Evolutionary conservation across 495 filamentous ascomycete genomes (phyloP).

Genomic region (Aspergillus haitiensis): DNA sequence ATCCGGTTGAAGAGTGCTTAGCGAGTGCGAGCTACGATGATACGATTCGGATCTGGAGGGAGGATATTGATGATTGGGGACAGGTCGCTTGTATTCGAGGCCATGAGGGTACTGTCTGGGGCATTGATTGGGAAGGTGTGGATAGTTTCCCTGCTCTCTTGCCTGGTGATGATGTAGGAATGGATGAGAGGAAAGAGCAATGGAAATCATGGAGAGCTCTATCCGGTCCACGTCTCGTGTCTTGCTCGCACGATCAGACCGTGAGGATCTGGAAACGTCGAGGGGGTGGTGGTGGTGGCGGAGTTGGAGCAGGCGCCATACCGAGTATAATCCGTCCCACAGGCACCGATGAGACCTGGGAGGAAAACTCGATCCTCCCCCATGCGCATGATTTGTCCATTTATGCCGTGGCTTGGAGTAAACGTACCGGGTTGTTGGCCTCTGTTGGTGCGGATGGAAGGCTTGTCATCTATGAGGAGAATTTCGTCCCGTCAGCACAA

Average conservation of each 20-base stretch:
- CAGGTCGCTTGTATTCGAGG: slow-evolving; percentile 80
- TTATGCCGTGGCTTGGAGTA: slow-evolving; percentile 81
- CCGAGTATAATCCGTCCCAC: slow-evolving; percentile 79
- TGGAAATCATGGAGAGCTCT: slow-evolving; percentile 45
- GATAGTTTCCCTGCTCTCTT: slow-evolving; percentile 26
- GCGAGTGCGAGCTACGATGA: slow-evolving; percentile 91
- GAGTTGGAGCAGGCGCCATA: slow-evolving; percentile 32
- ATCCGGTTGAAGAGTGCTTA: slow-evolving; percentile 76
- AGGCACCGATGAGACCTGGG: slow-evolving; percentile 76
- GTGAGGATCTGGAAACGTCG: slow-evolving; percentile 73
- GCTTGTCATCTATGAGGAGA: slow-evolving; percentile 77
- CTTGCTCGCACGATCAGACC: slow-evolving; percentile 75
- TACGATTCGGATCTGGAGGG: slow-evolving; percentile 81
- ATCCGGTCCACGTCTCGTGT: slow-evolving; percentile 66
- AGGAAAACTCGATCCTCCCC: slow-evolving; percentile 69
- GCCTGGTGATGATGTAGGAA: slow-evolving; percentile 1
- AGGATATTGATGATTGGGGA: slow-evolving; percentile 91
- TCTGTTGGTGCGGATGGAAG: slow-evolving; percentile 84
- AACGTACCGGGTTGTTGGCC: slow-evolving; percentile 68
- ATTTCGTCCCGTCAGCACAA: slow-evolving; percentile 37
- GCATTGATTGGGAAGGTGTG: slow-evolving; percentile 70
- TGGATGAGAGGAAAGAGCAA: slow-evolving; percentile 26
- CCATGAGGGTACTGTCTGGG: slow-evolving; percentile 84
- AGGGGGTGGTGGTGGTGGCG: slow-evolving; percentile 45
- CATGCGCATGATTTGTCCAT: slow-evolving; percentile 73